These are phyloP conservation scores for Chlamydomonas schloesseri DNA, from an alignment of 139 green algal genomes.

Conservation along the genomic window DNA sequence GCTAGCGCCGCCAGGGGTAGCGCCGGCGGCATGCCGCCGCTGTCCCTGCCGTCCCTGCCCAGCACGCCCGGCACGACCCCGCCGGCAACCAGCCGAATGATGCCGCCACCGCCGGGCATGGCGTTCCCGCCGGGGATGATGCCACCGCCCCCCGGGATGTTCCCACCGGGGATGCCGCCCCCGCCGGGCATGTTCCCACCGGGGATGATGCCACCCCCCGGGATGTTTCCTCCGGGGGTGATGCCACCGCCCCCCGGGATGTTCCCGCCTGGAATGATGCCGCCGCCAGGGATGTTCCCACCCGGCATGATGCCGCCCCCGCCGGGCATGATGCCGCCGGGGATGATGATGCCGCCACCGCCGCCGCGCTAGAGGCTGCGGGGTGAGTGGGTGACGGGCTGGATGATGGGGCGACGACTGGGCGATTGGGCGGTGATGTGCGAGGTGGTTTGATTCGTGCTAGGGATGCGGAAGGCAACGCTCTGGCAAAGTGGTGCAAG, in stretches of 20 bases:
- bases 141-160: neutral
- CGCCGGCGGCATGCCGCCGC: neutral
- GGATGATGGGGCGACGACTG: too few relatives aligned
- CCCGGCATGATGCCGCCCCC: constrained; percentile 9
- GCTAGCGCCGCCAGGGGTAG: neutral
- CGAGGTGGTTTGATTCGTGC: too few relatives aligned
- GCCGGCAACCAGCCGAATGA: neutral
- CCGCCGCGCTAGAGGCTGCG: too few relatives aligned
- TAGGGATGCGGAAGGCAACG: too few relatives aligned
- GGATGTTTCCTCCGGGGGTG: neutral
- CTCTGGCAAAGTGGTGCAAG: too few relatives aligned
- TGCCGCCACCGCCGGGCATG: neutral
- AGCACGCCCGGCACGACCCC: neutral
- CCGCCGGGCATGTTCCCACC: constrained; percentile 14
- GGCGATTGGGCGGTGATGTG: too few relatives aligned
- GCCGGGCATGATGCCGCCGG: neutral
- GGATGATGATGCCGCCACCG: neutral
- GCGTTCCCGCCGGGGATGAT: neutral
- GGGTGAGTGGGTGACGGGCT: too few relatives aligned
- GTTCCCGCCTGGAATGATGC: neutral
- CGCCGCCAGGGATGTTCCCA: constrained; percentile 4
- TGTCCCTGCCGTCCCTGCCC: neutral
- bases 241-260: neutral
- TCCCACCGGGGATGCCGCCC: neutral
- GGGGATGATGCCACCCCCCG: neutral